Evolutionary conservation across 2,329 filamentous ascomycete genomes (phyloP), one percentile per base, ranked within the genome.

Genomic region (Lojkania enalia): DNA sequence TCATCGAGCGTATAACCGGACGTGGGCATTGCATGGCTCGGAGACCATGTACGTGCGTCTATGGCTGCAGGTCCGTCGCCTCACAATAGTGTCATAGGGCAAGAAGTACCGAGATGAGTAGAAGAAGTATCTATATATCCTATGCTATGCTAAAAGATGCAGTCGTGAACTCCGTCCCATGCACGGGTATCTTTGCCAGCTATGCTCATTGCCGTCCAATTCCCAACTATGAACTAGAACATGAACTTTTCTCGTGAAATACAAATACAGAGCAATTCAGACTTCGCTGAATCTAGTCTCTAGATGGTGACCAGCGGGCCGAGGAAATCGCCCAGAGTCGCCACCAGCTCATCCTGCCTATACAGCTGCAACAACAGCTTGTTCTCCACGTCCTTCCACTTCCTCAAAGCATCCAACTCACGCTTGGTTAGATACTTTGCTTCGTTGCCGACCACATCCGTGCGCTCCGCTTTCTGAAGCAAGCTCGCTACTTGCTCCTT

Each of bases 361-460:
- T 82, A 82, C 9, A 96, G 77, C 70, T 96, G 90, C 1, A 84
- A 83, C 25, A 95, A 74, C 29, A 99, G 74, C 73, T 86, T 86
- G 60, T 86, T 83, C 56, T 86, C 82, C 45, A 76, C 75, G 37
- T 78, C 75, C 42, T 74, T 76, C 81, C 82, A 86, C 41, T 75
- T 73, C 63, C 86, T 82, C 49, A 90, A 74, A 27, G 81, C 81
- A 51, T 85, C 74, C 64, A 89, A 81, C 63, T 96, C 89, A 41
- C 83, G 82, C 25, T 83, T 79, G 20, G 82, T 85, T 55, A 97
- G 81, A 61, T 87, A 87, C 49, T 89, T 84, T 59, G 94, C 84
- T 68, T 95, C 88, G 51, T 87, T 85, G 3, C 88, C 90, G 60
- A 87, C 84, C 19, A 96, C 88, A 66, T 97, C 92, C 16, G 84